phyloP scores from a whole-genome alignment of 1,284 basidiomycete genomes.

The Blastosporella zonata region DNA sequence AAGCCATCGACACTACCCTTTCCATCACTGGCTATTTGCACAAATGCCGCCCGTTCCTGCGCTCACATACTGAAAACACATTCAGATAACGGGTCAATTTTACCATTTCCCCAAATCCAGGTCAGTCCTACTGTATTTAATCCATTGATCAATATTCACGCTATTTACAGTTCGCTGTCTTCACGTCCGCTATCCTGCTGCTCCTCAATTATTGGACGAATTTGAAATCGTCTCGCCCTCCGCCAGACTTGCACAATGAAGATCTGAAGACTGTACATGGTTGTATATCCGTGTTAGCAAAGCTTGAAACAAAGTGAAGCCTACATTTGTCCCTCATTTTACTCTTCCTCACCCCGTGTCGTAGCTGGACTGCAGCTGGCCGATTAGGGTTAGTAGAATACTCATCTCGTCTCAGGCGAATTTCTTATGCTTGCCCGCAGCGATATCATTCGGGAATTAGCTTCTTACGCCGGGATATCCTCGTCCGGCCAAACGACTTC shows the following conservation, averaged over 20 bases:
- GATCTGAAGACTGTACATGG: constrained; percentile 17
- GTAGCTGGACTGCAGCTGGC: constrained; percentile 16
- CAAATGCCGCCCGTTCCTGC: constrained; percentile 30
- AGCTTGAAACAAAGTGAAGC: constrained; percentile 14
- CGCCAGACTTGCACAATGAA: constrained; percentile 12
- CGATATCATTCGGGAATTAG: constrained; percentile 16
- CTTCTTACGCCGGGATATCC: constrained; percentile 9
- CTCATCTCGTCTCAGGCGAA: background rate
- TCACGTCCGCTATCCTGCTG: constrained; percentile 18
- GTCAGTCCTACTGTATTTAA: constrained; percentile 4
- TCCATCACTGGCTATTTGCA: constrained; percentile 31
- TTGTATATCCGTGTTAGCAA: constrained; percentile 14
- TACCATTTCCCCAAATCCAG: constrained; percentile 21
- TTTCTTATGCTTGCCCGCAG: too few species aligned
- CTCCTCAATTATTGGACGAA: constrained; percentile 19
- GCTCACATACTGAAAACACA: constrained; percentile 21
- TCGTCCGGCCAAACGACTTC: background rate
- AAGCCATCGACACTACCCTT: constrained; percentile 21
- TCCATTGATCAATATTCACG: background rate
- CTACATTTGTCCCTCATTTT: background rate
- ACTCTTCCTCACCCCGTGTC: background rate
- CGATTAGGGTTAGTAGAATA: constrained; percentile 11
- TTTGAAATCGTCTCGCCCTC: constrained; percentile 4
- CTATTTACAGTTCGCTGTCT: constrained; percentile 11
- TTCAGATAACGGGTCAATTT: constrained; percentile 10